These are phyloP conservation scores for Plenodomus biglobosus DNA, from an alignment of 2,329 filamentous ascomycete species.

Conservation along the genomic window DNA sequence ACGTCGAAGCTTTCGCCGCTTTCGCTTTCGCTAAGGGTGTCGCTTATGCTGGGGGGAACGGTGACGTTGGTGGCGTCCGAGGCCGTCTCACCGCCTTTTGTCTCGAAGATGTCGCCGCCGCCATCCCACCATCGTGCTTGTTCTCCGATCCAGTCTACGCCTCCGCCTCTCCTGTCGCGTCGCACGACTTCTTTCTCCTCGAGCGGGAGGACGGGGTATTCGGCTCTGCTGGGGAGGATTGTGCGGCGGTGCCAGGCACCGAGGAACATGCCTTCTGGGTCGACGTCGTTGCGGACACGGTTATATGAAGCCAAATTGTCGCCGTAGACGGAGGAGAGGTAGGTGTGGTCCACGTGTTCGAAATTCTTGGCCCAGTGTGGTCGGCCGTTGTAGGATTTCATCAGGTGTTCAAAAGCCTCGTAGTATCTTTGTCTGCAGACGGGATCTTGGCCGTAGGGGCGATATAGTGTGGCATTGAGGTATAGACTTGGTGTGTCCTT, in stretches of 20 bases:
- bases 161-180: constrained; percentile 32
- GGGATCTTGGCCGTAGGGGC: constrained; percentile 76
- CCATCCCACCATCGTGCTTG: constrained; percentile 42
- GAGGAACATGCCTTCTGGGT: constrained; percentile 83
- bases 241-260: constrained; percentile 82
- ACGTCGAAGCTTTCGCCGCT: constrained; percentile 19
- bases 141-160: constrained; percentile 45
- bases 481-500: constrained; percentile 74
- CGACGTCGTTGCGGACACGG: constrained; percentile 66
- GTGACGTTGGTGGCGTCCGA: too few relatives aligned
- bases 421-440: constrained; percentile 78
- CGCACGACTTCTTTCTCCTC: constrained; percentile 50
- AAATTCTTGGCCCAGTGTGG: constrained; percentile 98
- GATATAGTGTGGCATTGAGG: constrained; percentile 86
- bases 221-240: constrained; percentile 35
- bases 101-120: constrained; percentile 36
- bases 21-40: constrained; percentile 10
- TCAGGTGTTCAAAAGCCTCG: constrained; percentile 85
- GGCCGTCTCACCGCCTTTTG: constrained; percentile 39
- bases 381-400: constrained; percentile 78
- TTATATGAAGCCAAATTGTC: constrained; percentile 67
- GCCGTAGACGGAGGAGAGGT: constrained; percentile 70
- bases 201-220: constrained; percentile 37
- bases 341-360: constrained; percentile 55
- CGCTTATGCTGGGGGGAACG: too few relatives aligned